Evolutionary conservation across 441 rosid species (phyloP).

Genomic region (Eugenia klotzschiana): DNA sequence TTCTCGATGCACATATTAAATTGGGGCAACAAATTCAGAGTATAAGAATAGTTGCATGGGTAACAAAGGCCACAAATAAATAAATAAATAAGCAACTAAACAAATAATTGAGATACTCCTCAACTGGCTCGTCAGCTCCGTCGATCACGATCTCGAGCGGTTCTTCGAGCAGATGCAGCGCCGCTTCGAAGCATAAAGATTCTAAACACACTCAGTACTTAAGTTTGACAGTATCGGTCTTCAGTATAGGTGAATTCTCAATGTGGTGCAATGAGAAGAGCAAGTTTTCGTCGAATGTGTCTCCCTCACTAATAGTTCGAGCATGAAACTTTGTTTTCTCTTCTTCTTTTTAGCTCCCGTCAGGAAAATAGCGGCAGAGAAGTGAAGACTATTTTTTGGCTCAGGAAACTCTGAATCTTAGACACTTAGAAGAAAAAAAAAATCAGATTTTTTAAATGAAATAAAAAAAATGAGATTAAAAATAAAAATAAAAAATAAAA

Average conservation of each 20-base stretch:
- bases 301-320: neutral
- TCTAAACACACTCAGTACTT: neutral
- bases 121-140: slow-evolving; percentile 56
- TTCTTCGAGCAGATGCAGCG: slow-evolving; percentile 71
- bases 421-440: too few species aligned
- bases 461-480: too few species aligned
- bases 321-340: neutral
- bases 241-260: neutral
- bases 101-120: slow-evolving; percentile 9
- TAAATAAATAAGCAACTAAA: too few species aligned
- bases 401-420: neutral
- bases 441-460: too few species aligned
- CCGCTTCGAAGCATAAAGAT: slow-evolving; percentile 53
- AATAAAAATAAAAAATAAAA: too few species aligned
- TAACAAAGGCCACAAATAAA: neutral
- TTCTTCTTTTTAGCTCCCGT: neutral
- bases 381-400: neutral
- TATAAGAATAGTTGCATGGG: neutral
- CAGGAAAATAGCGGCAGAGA: neutral
- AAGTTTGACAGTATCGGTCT: neutral
- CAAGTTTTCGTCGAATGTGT: neutral
- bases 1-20: neutral
- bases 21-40: neutral
- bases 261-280: neutral
- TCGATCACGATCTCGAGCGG: slow-evolving; percentile 66